phyloP scores from a whole-genome alignment of 257 asterid species.

The Solanum rostratum region DNA sequence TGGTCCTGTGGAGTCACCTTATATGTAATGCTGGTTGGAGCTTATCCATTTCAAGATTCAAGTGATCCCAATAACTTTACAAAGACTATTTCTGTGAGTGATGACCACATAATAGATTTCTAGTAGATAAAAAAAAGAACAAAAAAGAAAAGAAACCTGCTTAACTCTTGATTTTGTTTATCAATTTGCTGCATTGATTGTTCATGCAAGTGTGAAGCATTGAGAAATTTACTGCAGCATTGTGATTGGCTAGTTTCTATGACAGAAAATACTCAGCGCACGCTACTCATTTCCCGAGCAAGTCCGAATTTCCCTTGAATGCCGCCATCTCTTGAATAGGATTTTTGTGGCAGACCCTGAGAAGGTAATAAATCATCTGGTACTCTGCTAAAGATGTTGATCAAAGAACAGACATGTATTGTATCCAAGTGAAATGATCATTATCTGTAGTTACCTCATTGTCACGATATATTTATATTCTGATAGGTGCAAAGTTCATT shows the following conservation, averaged over 20 bases:
- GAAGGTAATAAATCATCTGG: constrained; percentile 11
- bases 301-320: constrained; percentile 20
- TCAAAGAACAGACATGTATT: neutral
- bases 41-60: constrained; percentile 33
- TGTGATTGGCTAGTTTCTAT: constrained; percentile 1
- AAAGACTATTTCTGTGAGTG: constrained; percentile 26
- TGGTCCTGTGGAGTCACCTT: constrained; percentile 43
- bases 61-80: constrained; percentile 25
- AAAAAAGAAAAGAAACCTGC: neutral
- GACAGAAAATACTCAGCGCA: constrained; percentile 27
- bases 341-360: constrained; percentile 33
- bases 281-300: constrained; percentile 26
- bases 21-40: constrained; percentile 31
- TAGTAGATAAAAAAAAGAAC: neutral
- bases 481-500: neutral
- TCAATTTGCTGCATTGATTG: neutral
- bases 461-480: neutral
- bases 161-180: neutral
- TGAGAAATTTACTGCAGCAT: neutral
- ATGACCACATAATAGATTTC: neutral
- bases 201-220: neutral
- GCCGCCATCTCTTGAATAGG: constrained; percentile 21
- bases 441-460: neutral
- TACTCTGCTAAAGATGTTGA: neutral
- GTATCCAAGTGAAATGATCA: neutral